Base-by-base conservation (phyloP, 345 rosid genomes). In the Geranium brycei region DNA sequence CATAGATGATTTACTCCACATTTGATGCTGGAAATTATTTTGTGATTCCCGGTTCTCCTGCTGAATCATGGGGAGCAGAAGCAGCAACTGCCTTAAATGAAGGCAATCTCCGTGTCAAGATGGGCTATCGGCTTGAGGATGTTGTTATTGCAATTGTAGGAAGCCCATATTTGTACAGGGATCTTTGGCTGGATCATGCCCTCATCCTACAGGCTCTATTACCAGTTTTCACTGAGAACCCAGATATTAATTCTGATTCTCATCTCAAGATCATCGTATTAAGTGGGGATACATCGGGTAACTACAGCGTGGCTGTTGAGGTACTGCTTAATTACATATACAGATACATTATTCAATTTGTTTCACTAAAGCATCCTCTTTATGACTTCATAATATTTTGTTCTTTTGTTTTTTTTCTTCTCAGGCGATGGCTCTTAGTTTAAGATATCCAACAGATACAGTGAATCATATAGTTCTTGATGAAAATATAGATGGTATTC, bases 151-250 rank as follows among this genome's bases (percentile, higher is more conserved):
- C 87, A 35, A 69, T 93, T 67, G 96, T 91, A 58, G 89, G 97
- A 78, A 85, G 92, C 75, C 85, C 79, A 66, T 85, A 85, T 77
- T 72, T 85, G 80, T 88, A 93, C 80, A 84, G 74, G 79, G 99
- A 97, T 69, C 77, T 88, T 77, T 93, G 97, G 99, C 74, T 93
- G 74, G 97, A 88, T 78, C 95, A 93, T 81, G 95, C 96, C 38
- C 79, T 91, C 58, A 63, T 93, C 75, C 78, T 93, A 72, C 76
- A 76, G 76, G 88, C 95, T 64, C 73, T 91, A 58, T 70, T 76
- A 66, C 91, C 95, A 7, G 73, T 88, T 65, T 78, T 85, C 71
- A 31, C 73, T 5, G 71, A 72, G 17, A 61, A 75, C 64, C 64
- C 80, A 47, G 15, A 47, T 51, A 85, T 81, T 66, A 67, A 67